Evolutionary conservation across 129 eudicot genomes (phyloP), one percentile per base, ranked within the genome.

Genomic region (Flaveria linearis): DNA sequence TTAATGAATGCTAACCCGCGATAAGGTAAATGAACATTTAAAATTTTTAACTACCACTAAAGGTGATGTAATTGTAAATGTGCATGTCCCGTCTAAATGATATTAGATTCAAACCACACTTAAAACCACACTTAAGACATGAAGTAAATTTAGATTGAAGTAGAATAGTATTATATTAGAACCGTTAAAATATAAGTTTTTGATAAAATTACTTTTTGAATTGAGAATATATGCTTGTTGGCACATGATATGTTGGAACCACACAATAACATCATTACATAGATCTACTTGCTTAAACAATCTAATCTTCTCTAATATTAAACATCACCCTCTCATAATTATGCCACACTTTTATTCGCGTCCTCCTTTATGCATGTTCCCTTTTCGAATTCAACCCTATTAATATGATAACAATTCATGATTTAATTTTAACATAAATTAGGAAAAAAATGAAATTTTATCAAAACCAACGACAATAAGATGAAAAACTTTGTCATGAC

Each of bases 241-340:
- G 75, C 84, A 80, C 84, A 80, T 67, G 84, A 66, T 73, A 80
- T 66, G 84, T 80, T 80, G 64, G 76, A 74, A 80, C 79, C 80
- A 80, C 75, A 28, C 33, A 80, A 74, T 58, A 80, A 56, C 80
- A 80, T 80, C 84, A 80, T 74, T 80, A 80, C 75, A 43, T 74
- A 58, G 75, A 80, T 55, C 80, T 78, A 70, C 45, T 70, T 18
- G 77, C 63, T 80, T 74, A 80, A 73, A 53, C 69, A 64, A 53
- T 43, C 53, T 80, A 67, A 73, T 43, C 60, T 73, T 80, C 57
- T 72, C 33, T 25, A 73, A 73, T 80, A 72, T 26, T 41, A 73
- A 80, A 74, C 70, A 73, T 67, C 68, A 45, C 53, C 79, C 64
- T 66, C 62, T 74, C 84, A 74, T 74, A 80, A 80, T 67, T 80